These are phyloP conservation scores for Lepidium campestre DNA, from an alignment of 441 rosid species.

Conservation along the genomic window DNA sequence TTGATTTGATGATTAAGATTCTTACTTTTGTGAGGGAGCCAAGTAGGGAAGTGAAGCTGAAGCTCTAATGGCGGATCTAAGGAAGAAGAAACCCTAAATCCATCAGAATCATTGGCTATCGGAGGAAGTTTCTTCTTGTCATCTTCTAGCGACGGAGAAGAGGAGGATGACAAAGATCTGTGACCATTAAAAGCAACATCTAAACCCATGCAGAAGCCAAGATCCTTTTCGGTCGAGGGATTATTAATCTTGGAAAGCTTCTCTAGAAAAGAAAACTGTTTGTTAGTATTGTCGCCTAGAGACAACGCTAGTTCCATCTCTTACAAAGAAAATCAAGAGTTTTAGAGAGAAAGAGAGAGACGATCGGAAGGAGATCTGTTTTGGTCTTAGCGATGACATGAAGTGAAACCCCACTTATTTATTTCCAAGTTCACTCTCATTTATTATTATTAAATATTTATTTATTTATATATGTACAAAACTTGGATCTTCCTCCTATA, in stretches of 20 bases:
- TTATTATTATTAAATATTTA: not conserved
- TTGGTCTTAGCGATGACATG: slow-evolving; percentile 17
- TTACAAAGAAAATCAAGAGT: slow-evolving; percentile 6
- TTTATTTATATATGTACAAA: not conserved
- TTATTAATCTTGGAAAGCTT: slow-evolving; percentile 11
- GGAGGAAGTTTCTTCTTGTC: slow-evolving; percentile 10
- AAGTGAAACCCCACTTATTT: slow-evolving; percentile 29
- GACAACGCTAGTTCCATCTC: slow-evolving; percentile 30
- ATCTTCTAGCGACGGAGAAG: slow-evolving; percentile 19
- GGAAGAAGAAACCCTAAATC: slow-evolving; percentile 25
- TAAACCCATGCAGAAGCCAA: slow-evolving; percentile 26
- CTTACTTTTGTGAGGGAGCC: slow-evolving; percentile 28
- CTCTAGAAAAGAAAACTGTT: slow-evolving; percentile 19
- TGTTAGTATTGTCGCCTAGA: slow-evolving; percentile 27
- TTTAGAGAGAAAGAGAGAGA: not conserved
- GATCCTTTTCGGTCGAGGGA: slow-evolving; percentile 26
- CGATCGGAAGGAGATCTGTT: slow-evolving; percentile 7
- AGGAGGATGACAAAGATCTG: slow-evolving; percentile 20
- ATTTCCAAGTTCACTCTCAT: slow-evolving; percentile 3
- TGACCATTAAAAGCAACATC: slow-evolving; percentile 17
- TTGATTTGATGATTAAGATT: no score
- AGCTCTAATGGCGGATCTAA: slow-evolving; percentile 29
- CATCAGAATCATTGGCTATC: not conserved
- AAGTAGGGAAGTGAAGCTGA: slow-evolving; percentile 29
- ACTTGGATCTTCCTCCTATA: not conserved